A percentile compares a stretch with the other conserved stretches of the same genome.
phyloP scores from a whole-genome alignment of 2,329 filamentous ascomycete species.

The Phoma sp. region DNA sequence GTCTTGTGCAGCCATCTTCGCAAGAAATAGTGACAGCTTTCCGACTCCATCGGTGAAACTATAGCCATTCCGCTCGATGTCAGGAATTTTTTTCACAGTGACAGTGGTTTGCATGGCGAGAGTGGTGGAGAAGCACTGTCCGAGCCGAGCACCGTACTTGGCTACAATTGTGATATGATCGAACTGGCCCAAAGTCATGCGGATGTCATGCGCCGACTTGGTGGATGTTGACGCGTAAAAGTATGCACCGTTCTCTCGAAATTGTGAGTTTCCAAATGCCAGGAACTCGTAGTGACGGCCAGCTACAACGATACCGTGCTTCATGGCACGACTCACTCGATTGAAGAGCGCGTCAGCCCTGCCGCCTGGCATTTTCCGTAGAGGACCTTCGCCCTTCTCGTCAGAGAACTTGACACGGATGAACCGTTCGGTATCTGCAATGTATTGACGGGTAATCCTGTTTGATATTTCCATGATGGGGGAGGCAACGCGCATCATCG shows the following conservation, averaged over 20 bases:
- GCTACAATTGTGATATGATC: conserved; percentile 81
- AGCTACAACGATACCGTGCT: conserved; percentile 81
- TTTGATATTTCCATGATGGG: conserved; percentile 88
- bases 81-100: conserved; percentile 65
- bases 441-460: conserved; percentile 78
- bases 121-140: conserved; percentile 96
- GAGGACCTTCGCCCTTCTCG: conserved; percentile 64
- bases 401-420: conserved; percentile 89
- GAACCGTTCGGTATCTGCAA: conserved; percentile 75
- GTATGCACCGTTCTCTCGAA: conserved; percentile 88
- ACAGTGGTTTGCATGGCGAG: conserved; percentile 72
- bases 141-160: conserved; percentile 86
- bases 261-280: conserved; percentile 93
- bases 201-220: conserved; percentile 76
- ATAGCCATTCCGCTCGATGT: conserved; percentile 72
- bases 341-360: conserved; percentile 68
- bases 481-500: conserved; percentile 77
- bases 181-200: conserved; percentile 86
- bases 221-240: conserved; percentile 80
- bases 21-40: conserved; percentile 82
- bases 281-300: conserved; percentile 86
- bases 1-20: conserved; percentile 74
- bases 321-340: conserved; percentile 73
- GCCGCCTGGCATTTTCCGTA: conserved; percentile 41
- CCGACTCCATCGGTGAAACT: conserved; percentile 93